Evolutionary conservation across 1,139 yeast species (phyloP), one percentile per base, ranked within the genome.

Genomic region (Taphrina deformans): DNA sequence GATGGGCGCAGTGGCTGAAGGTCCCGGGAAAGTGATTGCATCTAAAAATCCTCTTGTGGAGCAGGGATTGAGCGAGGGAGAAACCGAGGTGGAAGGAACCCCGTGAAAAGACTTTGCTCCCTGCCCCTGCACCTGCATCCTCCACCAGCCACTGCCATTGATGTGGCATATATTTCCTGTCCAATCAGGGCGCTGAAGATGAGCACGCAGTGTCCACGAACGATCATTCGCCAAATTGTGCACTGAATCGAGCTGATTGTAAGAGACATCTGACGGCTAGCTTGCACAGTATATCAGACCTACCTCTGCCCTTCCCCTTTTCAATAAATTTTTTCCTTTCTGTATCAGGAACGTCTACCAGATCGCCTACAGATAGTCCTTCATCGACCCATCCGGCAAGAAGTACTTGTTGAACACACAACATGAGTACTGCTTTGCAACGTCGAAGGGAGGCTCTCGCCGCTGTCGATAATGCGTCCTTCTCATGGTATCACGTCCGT

Each of bases 401-500:
- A n/a, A 14, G 44, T 38, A 38, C 27, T 26, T 12, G 56, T 18
- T 6, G 21, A 3, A 4, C 31, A 7, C 55, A 16, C 35, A 38
- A 14, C 31, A 53, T 53, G 58, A 53, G 58, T 38, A 23, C 33
- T 35, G 58, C 58, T 14, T 16, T 59, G 21, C 63, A 59, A 31
- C 50, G 96, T 81, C 86, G 96, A 80, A 84, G 96, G 79, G 80
- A 89, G 73, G 96, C 97, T 45, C 81, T 89, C 73, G 95, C 88
- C 76, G 89, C 88, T 75, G 89, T 90, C 71, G 97, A 90, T 76
- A 85, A 87, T 72, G 90, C 92, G 63, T 79, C 83, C 0, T 90
- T 90, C 72, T 91, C 96, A 66, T 88, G 95, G 96, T 87, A 90
- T 74, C 96, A 89, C 74, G 77, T 89, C 66, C 86, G 91, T 77